A percentile compares a stretch with the other conserved stretches of the same genome.
Evolutionary conservation across 2,329 filamentous ascomycete species (phyloP).

Genomic region (Aspergillus transmontanensis): DNA sequence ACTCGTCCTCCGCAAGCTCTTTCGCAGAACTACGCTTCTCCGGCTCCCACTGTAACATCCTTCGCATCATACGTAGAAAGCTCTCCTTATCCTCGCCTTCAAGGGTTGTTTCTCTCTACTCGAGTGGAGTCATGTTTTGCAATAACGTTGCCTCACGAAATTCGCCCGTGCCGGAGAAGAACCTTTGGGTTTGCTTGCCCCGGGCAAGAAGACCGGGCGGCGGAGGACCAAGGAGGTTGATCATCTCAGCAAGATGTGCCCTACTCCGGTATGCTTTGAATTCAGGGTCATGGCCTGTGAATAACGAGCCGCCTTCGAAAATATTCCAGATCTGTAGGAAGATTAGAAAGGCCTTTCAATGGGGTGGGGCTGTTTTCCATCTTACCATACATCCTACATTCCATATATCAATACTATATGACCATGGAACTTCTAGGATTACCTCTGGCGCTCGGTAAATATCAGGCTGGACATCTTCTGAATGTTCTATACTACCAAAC

Average conservation of each 20-base stretch:
- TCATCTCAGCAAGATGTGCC: slow-evolving; percentile 54
- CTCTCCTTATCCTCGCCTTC: slow-evolving; percentile 34
- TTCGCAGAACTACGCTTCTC: slow-evolving; percentile 32
- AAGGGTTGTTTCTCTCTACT: slow-evolving; percentile 41
- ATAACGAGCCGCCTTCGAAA: slow-evolving; percentile 51
- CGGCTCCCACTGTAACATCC: slow-evolving; percentile 42
- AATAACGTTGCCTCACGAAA: too few species aligned
- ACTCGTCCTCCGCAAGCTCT: slow-evolving; percentile 33
- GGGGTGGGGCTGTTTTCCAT: neutral
- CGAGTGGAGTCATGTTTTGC: slow-evolving; percentile 26
- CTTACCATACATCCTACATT: slow-evolving; percentile 55
- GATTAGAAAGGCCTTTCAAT: neutral
- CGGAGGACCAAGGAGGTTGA: slow-evolving; percentile 49
- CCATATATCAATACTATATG: slow-evolving; percentile 55
- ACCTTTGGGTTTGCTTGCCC: slow-evolving; percentile 37
- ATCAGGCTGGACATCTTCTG: slow-evolving; percentile 32
- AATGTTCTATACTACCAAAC: slow-evolving; percentile 36
- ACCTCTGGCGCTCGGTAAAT: slow-evolving; percentile 48
- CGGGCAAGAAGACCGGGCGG: slow-evolving; percentile 38
- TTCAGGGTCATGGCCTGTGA: slow-evolving; percentile 45
- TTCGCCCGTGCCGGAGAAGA: slow-evolving; percentile 34
- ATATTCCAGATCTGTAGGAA: slow-evolving; percentile 51
- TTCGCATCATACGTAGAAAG: slow-evolving; percentile 37
- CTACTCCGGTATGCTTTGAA: slow-evolving; percentile 44
- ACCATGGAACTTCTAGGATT: slow-evolving; percentile 51